phyloP scores from a whole-genome alignment of 352 stramenopile species.

The Pythium pyrilobum region DNA sequence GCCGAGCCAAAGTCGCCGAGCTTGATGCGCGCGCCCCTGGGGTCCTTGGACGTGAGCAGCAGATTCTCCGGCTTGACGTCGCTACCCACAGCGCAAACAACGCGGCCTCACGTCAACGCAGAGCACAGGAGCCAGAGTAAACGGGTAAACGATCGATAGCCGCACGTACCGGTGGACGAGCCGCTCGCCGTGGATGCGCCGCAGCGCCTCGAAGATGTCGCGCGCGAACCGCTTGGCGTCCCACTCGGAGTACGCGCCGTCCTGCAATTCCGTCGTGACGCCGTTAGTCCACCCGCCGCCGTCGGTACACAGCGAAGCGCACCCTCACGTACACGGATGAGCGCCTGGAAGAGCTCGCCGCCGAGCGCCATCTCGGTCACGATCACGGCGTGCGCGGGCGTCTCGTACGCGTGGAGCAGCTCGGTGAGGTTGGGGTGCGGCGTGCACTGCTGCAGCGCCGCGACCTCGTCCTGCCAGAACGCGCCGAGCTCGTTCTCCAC shows the following conservation, averaged over 20 bases:
- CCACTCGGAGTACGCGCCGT: conserved; percentile 74
- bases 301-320: neutral
- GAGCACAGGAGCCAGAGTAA: no score
- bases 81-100: conserved; percentile 19
- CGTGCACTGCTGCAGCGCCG: conserved; percentile 39
- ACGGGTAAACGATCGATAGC: neutral
- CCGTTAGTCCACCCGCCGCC: neutral
- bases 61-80: conserved; percentile 86
- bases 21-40: conserved; percentile 67
- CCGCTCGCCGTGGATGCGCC: conserved; percentile 58
- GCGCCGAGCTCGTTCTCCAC: neutral
- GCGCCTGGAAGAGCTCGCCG: conserved; percentile 64
- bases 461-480: conserved; percentile 45
- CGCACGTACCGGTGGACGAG: conserved; percentile 55
- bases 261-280: conserved; percentile 13
- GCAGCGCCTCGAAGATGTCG: conserved; percentile 53
- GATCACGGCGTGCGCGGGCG: conserved; percentile 41
- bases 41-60: conserved; percentile 64
- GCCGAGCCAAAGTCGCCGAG: conserved; percentile 82
- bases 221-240: conserved; percentile 42
- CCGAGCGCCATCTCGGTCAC: conserved; percentile 54
- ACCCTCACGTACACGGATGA: conserved; percentile 32
- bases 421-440: conserved; percentile 55
- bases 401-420: conserved; percentile 47
- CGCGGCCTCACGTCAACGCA: no score